These are phyloP conservation scores for Chalciporus chontae DNA, from an alignment of 768 basidiomycete species.

Conservation along the genomic window DNA sequence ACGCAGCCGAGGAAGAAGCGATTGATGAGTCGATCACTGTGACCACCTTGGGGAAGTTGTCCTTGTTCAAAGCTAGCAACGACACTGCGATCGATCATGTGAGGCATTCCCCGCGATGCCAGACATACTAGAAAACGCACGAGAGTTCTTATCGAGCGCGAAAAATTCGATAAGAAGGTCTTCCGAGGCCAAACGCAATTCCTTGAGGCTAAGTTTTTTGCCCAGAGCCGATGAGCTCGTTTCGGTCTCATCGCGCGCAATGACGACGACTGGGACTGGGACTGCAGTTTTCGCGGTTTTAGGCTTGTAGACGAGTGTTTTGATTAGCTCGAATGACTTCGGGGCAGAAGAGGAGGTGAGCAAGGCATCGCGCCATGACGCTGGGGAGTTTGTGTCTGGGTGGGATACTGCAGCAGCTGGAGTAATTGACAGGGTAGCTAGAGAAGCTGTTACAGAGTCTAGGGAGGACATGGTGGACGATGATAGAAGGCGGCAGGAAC, in stretches of 20 bases:
- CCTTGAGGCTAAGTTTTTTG: constrained; percentile 81
- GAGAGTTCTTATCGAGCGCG: constrained; percentile 76
- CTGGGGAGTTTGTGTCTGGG: constrained; percentile 60
- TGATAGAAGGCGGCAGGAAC: not conserved
- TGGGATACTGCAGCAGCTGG: constrained; percentile 55
- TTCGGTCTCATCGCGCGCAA: constrained; percentile 84
- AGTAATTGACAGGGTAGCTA: constrained; percentile 53
- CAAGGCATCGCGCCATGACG: constrained; percentile 74
- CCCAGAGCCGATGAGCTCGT: constrained; percentile 73
- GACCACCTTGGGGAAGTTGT: constrained; percentile 65
- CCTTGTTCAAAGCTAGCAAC: constrained; percentile 64
- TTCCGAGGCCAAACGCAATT: constrained; percentile 79
- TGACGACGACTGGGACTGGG: constrained; percentile 81
- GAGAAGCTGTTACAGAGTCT: constrained; percentile 35
- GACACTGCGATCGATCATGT: constrained; percentile 54
- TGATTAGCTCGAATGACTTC: constrained; percentile 67
- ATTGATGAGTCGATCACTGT: constrained; percentile 79
- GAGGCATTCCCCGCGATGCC: not conserved
- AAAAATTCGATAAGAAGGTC: constrained; percentile 88
- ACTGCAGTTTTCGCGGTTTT: constrained; percentile 89
- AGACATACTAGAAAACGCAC: constrained; percentile 45
- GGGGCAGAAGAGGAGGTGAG: constrained; percentile 49
- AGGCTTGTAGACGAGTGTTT: constrained; percentile 93
- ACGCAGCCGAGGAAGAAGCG: constrained; percentile 55
- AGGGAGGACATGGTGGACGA: constrained; percentile 34